Conservation (phyloP, 192 early-diverging fungal genomes). For the Backusella liffmaniae region DNA sequence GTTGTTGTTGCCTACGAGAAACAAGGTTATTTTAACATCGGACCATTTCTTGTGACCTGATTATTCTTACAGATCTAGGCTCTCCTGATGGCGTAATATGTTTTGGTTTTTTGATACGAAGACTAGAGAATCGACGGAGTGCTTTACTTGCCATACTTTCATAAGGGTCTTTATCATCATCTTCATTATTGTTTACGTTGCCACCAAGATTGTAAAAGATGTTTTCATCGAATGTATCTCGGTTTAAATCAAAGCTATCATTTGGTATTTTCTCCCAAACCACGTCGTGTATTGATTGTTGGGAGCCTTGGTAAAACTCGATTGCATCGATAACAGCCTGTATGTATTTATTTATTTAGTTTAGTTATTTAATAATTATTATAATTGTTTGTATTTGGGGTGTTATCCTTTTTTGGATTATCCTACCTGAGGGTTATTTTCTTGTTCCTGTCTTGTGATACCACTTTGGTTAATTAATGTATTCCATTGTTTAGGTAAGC, state of each 20-base stretch:
- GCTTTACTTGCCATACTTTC: constrained; percentile 4
- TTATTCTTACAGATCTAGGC: not conserved
- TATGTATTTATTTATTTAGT: not conserved
- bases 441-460: constrained; percentile 90
- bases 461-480: constrained; percentile 86
- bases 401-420: not conserved
- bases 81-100: not conserved
- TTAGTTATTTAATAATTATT: not conserved
- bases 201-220: not conserved
- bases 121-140: not conserved
- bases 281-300: constrained; percentile 9
- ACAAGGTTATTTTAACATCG: not conserved
- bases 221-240: constrained; percentile 9
- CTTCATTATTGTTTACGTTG: not conserved
- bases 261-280: constrained; percentile 37
- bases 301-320: constrained; percentile 72
- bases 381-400: not conserved
- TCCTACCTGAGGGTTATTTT: constrained; percentile 75
- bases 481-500: constrained; percentile 91
- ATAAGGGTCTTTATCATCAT: not conserved
- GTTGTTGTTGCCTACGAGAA: not conserved
- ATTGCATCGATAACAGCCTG: constrained; percentile 78
- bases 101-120: constrained; percentile 5
- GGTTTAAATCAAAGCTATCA: not conserved
- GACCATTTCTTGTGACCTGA: not conserved